Evolutionary conservation across 1,139 yeast genomes (phyloP).

Genomic region (Kodamaea arcana): DNA sequence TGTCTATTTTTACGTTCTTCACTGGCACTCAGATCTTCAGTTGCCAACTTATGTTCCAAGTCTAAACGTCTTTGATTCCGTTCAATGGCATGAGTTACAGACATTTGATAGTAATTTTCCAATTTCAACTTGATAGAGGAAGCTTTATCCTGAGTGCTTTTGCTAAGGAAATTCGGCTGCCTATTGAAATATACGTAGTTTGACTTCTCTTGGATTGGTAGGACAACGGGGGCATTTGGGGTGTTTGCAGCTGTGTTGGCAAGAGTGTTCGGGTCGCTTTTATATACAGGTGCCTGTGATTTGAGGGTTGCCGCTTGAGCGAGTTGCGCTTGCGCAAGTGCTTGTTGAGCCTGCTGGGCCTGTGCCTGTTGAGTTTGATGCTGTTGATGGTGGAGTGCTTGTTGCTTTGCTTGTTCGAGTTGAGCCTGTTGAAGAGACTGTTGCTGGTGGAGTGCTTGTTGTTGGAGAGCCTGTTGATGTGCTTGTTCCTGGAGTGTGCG

Average conservation of each 20-base stretch:
- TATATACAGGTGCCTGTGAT: slow-evolving; percentile 8
- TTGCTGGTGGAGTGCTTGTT: slow-evolving; percentile 5
- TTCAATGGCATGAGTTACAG: slow-evolving; percentile 77
- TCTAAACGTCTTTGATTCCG: slow-evolving; percentile 74
- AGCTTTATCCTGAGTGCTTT: slow-evolving; percentile 67
- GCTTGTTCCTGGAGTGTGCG: slow-evolving; percentile 11
- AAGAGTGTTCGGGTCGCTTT: slow-evolving; percentile 7
- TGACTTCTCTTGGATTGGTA: slow-evolving; percentile 9
- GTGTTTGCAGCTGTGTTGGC: slow-evolving; percentile 11
- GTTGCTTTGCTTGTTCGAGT: slow-evolving; percentile 7
- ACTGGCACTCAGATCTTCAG: slow-evolving; percentile 58
- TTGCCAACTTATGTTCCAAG: slow-evolving; percentile 60
- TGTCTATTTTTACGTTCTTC: slow-evolving; percentile 76
- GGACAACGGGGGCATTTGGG: slow-evolving; percentile 7
- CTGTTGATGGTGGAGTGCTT: slow-evolving; percentile 7
- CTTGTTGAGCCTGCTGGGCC: slow-evolving; percentile 13
- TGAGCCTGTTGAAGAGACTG: slow-evolving; percentile 10
- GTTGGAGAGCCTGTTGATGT: slow-evolving; percentile 7
- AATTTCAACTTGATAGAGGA: slow-evolving; percentile 66
- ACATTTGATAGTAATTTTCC: slow-evolving; percentile 72
- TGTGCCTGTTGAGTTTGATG: slow-evolving; percentile 10
- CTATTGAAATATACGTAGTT: slow-evolving; percentile 76
- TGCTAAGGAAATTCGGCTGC: slow-evolving; percentile 72
- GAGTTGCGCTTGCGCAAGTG: slow-evolving; percentile 13
- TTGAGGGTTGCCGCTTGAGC: slow-evolving; percentile 9